Evolutionary conservation across 208 protist genomes (phyloP).

Genomic region (Wallacemonas collosoma): DNA sequence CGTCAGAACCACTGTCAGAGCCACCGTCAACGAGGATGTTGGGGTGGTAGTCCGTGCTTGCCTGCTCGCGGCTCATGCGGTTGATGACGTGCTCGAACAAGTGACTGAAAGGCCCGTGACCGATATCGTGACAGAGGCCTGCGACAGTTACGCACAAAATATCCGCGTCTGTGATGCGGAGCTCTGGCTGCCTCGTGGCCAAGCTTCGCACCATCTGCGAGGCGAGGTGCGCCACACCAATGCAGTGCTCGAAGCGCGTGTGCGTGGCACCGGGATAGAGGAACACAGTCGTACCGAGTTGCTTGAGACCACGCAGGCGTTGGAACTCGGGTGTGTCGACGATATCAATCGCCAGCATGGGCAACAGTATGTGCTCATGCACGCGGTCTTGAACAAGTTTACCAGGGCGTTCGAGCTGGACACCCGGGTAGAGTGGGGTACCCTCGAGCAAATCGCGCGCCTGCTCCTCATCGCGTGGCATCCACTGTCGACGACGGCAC

Average conservation of each 20-base stretch:
- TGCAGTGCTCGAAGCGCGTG: constrained; percentile 97
- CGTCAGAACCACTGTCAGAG: no score
- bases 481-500: neutral
- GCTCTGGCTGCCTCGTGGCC: constrained; percentile 85
- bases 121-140: constrained; percentile 95
- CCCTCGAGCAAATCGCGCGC: neutral
- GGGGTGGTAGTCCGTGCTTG: no score
- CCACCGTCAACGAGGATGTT: no score
- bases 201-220: constrained; percentile 80
- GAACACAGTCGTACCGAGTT: constrained; percentile 93
- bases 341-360: constrained; percentile 77
- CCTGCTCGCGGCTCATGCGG: constrained; percentile 6
- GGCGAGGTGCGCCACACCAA: constrained; percentile 95
- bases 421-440: neutral
- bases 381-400: constrained; percentile 90
- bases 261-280: constrained; percentile 96
- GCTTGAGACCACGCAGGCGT: constrained; percentile 94
- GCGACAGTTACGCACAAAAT: constrained; percentile 89
- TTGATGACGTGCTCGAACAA: constrained; percentile 93
- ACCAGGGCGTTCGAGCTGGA: constrained; percentile 9
- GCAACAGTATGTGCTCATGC: constrained; percentile 94
- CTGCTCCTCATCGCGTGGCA: constrained; percentile 9
- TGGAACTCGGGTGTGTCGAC: constrained; percentile 97
- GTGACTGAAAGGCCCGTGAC: constrained; percentile 97
- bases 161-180: constrained; percentile 89